phyloP scores from a whole-genome alignment of 1,284 basidiomycete species.

The Ganoderma sinense region DNA sequence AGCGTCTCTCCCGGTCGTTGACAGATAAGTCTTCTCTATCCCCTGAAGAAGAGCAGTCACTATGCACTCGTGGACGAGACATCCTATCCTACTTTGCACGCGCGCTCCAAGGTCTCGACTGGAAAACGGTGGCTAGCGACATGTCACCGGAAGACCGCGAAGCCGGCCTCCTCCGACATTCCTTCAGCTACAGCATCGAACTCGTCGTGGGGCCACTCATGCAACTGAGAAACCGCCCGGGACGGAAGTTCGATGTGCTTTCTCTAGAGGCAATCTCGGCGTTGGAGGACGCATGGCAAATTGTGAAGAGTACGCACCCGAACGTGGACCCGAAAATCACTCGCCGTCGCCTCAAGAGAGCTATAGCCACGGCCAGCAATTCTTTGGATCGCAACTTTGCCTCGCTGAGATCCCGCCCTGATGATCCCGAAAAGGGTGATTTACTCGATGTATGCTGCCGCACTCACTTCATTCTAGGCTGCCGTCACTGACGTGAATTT shows the following conservation, averaged over 20 bases:
- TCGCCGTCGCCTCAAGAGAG: not conserved
- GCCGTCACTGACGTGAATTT: not conserved
- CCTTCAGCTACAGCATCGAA: conserved; percentile 4
- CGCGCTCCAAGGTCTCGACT: not conserved
- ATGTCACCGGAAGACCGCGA: not conserved
- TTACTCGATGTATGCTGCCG: not conserved
- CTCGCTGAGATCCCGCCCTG: not conserved
- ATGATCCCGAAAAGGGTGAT: not conserved
- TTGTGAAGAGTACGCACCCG: not conserved
- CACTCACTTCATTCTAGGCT: not conserved
- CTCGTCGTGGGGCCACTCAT: not conserved
- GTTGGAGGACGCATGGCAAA: not conserved
- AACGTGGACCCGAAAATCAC: not conserved
- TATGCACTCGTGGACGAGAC: not conserved
- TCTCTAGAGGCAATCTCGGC: not conserved
- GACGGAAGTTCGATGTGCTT: not conserved
- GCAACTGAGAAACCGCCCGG: not conserved
- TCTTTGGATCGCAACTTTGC: not conserved
- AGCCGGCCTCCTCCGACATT: not conserved
- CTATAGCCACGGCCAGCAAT: not conserved
- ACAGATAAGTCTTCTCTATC: not conserved
- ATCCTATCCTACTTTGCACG: not conserved
- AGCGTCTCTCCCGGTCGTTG: not conserved
- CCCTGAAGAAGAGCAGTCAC: not conserved
- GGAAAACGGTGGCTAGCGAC: not conserved